A percentile compares a stretch with the other conserved stretches of the same genome.
Conservation (phyloP, 768 basidiomycete species). For the Cystobasidium ongulense region DNA sequence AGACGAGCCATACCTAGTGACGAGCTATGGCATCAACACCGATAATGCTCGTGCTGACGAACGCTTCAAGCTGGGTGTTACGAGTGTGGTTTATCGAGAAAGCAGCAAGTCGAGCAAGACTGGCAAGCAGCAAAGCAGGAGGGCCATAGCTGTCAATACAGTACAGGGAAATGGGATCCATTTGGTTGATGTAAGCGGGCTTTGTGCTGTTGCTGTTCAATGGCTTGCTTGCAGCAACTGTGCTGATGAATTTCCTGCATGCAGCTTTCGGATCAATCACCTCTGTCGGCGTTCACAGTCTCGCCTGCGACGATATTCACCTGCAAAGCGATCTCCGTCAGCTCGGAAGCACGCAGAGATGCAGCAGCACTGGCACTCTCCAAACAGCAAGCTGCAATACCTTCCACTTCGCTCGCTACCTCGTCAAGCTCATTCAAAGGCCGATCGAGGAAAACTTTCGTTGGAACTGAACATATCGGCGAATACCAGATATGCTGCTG, state of each 20-base stretch:
- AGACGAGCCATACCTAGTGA: conserved; percentile 3
- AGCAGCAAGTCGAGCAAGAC: conserved; percentile 8
- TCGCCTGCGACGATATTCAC: conserved; percentile 20
- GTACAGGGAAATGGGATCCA: conserved; percentile 21
- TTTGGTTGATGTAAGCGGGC: conserved; percentile 12
- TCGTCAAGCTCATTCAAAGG: background rate
- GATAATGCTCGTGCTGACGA: background rate
- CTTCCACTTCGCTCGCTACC: background rate
- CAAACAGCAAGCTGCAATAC: background rate
- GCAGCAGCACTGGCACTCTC: background rate
- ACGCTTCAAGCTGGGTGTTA: background rate
- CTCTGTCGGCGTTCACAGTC: conserved; percentile 16
- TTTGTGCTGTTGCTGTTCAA: background rate
- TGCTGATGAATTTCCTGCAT: background rate
- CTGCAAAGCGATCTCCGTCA: background rate
- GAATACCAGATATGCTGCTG: conserved; percentile 21
- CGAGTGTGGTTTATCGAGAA: conserved; percentile 13
- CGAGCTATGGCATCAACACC: background rate
- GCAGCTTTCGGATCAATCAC: conserved; percentile 24
- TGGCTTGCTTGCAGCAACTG: background rate
- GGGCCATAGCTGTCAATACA: conserved; percentile 17
- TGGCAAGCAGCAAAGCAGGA: conserved; percentile 4
- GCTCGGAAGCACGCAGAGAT: background rate
- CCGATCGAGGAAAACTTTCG: conserved; percentile 24
- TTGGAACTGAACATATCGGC: conserved; percentile 7